Percentiles rank a stretch among this genome's conserved stretches.
phyloP scores from a whole-genome alignment of 257 asterid species.

The Forsythia viridissima region DNA sequence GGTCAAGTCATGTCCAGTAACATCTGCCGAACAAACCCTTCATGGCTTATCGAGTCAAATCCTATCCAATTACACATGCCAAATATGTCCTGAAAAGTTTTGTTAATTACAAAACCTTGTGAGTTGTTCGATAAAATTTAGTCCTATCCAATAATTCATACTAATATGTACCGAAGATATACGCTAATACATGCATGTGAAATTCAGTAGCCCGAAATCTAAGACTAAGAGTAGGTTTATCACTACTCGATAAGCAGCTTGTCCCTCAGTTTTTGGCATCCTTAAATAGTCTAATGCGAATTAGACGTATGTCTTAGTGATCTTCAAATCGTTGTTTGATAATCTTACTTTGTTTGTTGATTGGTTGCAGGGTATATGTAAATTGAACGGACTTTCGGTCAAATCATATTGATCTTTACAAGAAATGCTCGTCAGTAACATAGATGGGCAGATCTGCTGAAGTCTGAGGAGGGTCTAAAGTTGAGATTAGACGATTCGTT shows the following conservation, averaged over 20 bases:
- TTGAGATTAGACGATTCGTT: not conserved
- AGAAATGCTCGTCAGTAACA: not conserved
- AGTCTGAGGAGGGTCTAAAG: not conserved
- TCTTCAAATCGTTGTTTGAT: not conserved
- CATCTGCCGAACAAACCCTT: not conserved
- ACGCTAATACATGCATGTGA: too few species aligned
- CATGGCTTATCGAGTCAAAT: too few species aligned
- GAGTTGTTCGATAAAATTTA: too few species aligned
- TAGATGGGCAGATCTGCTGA: not conserved
- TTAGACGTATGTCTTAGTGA: not conserved
- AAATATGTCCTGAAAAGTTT: too few species aligned
- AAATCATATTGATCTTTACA: not conserved
- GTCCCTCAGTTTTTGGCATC: not conserved
- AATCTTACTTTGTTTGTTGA: not conserved
- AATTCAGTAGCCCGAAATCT: too few species aligned
- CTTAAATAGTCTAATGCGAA: not conserved
- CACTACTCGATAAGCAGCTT: not conserved
- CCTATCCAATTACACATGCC: too few species aligned
- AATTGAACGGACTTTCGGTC: constrained; percentile 21
- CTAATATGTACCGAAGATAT: not conserved
- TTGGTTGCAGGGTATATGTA: constrained; percentile 33
- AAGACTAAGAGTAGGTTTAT: not conserved
- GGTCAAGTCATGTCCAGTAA: not conserved
- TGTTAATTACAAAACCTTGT: too few species aligned
- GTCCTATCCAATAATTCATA: not conserved